Conservation (phyloP, 225 moss, liverwort and hornwort genomes). For the Antitrichia curtipendula region DNA sequence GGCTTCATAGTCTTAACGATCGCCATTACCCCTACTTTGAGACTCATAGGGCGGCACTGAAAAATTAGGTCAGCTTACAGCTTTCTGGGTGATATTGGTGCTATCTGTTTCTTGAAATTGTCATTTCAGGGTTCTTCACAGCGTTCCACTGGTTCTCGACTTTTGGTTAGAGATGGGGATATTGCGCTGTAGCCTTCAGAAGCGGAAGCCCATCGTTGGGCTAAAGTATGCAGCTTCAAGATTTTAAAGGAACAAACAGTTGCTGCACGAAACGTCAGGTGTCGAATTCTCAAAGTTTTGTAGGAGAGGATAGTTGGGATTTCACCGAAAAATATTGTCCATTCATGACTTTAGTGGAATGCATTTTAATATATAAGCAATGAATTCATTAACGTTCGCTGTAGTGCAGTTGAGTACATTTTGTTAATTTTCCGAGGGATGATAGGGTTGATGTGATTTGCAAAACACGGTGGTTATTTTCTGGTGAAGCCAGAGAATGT, state of each 20-base stretch:
- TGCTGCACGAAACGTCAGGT: not conserved
- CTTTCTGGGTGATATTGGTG: not conserved
- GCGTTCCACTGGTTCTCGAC: not conserved
- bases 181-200: not conserved
- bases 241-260: not conserved
- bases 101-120: not conserved
- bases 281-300: not conserved
- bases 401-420: not conserved
- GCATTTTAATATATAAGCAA: not conserved
- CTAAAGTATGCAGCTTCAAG: not conserved
- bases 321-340: accelerated
- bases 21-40: constrained; percentile 67
- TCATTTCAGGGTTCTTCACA: not conserved
- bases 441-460: too few species aligned
- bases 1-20: constrained; percentile 77
- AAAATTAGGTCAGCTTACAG: not conserved
- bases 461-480: not conserved
- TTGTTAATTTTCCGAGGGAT: not conserved
- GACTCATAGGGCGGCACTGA: constrained; percentile 28
- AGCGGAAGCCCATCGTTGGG: not conserved
- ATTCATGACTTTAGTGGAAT: not conserved
- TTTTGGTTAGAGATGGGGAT: not conserved
- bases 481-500: too few species aligned
- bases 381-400: not conserved
- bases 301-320: not conserved